Conservation (phyloP, 2,329 filamentous ascomycete species). For the Verticillium tricorpus region DNA sequence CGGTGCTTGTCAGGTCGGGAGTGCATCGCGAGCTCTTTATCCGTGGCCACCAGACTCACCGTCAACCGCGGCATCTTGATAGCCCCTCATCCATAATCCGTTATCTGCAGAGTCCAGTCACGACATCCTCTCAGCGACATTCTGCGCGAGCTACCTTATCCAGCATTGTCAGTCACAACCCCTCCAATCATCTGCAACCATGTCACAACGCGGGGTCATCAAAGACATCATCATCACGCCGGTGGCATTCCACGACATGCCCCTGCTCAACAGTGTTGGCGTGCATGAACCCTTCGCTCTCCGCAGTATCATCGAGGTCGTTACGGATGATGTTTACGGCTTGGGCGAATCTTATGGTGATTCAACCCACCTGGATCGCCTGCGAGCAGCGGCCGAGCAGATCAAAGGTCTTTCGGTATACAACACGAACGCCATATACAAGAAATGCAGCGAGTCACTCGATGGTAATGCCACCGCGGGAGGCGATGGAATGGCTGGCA, state of each 20-base stretch:
- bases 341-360: constrained; percentile 37
- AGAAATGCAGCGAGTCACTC: constrained; percentile 70
- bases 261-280: constrained; percentile 36
- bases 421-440: constrained; percentile 80
- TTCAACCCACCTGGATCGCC: constrained; percentile 27
- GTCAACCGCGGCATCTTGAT: not conserved
- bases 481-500: constrained; percentile 56
- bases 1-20: not conserved
- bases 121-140: not conserved
- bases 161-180: not conserved
- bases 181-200: constrained; percentile 10
- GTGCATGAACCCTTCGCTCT: constrained; percentile 38
- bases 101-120: not conserved
- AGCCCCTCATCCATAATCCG: not conserved
- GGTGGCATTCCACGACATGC: constrained; percentile 40
- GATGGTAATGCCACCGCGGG: constrained; percentile 42
- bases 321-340: constrained; percentile 29
- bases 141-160: not conserved
- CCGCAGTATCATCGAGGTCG: constrained; percentile 34
- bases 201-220: constrained; percentile 24
- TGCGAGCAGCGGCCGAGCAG: constrained; percentile 24
- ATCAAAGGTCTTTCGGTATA: constrained; percentile 25
- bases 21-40: not conserved
- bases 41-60: not conserved
- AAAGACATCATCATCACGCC: constrained; percentile 34